Percentiles rank a stretch among this genome's conserved stretches.
phyloP scores from a whole-genome alignment of 164 flowering plant genomes.

The Sedum album region DNA sequence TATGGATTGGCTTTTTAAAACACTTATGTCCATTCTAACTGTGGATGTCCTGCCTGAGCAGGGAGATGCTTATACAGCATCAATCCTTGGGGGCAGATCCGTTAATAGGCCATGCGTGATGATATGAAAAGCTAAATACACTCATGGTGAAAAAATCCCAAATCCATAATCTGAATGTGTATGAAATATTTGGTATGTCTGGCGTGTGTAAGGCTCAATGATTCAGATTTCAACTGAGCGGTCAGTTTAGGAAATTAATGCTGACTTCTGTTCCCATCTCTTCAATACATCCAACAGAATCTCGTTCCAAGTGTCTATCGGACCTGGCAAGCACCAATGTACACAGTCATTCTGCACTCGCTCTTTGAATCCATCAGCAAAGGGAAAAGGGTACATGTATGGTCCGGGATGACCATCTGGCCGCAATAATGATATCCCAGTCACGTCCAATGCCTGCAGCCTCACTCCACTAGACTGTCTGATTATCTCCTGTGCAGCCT shows the following conservation, averaged over 20 bases:
- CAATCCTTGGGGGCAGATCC: neutral
- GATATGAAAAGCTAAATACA: too few species aligned
- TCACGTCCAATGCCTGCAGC: constrained; percentile 61
- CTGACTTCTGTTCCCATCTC: constrained; percentile 36
- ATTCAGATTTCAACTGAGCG: neutral
- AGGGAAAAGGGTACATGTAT: constrained; percentile 73
- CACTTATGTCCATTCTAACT: neutral
- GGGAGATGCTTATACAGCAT: neutral
- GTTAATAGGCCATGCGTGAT: too few species aligned
- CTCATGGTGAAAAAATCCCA: too few species aligned
- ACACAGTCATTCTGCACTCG: constrained; percentile 81
- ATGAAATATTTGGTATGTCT: neutral
- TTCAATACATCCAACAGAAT: constrained; percentile 55
- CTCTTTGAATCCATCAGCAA: constrained; percentile 54
- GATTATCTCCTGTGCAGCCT: constrained; percentile 1
- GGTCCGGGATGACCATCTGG: constrained; percentile 98
- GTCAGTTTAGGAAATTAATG: neutral
- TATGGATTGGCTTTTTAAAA: too few species aligned
- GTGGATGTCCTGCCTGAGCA: neutral
- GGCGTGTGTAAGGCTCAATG: neutral
- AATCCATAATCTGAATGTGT: neutral
- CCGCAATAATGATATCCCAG: constrained; percentile 56
- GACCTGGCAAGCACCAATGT: constrained; percentile 96
- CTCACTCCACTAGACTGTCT: constrained; percentile 15
- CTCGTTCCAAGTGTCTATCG: constrained; percentile 90